Evolutionary conservation across 768 basidiomycete species (phyloP), one percentile per base, ranked within the genome.

Genomic region (Podaxis sp.): DNA sequence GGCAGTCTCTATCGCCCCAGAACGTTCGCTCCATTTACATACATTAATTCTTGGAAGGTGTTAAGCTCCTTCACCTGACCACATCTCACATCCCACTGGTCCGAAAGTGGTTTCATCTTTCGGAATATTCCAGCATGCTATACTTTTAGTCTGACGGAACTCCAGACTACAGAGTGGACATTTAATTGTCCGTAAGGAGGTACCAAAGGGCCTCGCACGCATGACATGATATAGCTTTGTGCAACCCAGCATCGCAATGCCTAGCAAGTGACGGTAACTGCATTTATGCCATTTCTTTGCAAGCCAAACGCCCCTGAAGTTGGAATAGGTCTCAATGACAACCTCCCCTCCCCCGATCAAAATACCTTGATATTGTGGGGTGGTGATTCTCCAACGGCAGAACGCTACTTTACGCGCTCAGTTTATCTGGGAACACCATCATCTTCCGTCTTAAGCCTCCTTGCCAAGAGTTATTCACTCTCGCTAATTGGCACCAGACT

Each of bases 1-100:
- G 58, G 58, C 38, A 57, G 56, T 37, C 30, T 8, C 37, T 51
- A 51, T 17, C 37, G 36, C 58, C 58, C 58, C 36, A 51, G 49
- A 59, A 59, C 58, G 36, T 59, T 51, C 58, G 26, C 30, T 28
- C 24, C 50, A 51, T 59, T 59, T 50, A 59, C 58, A 59, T 59
- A 38, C 58, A 51, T 52, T 52, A 59, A 59, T 52, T 59, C 58
- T 58, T 49, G 58, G 58, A 59, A 50, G 58, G 51, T 51, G 58
- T 37, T 51, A 30, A 40, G 49, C 58, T 37, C 38, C 48, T 33
- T 26, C 58, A 59, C 58, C 58, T 59, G 58, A 59, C 58, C 58
- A 17, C n/a, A 13, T 28, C n/a, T 12, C 28, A 22, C 17, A 20
- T 24, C 44, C 22, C 24, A 38, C 22, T 26, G 20, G 40, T 56